These are phyloP conservation scores for Aspergillus taichungensis DNA, from an alignment of 495 filamentous ascomycete genomes.

Conservation along the genomic window DNA sequence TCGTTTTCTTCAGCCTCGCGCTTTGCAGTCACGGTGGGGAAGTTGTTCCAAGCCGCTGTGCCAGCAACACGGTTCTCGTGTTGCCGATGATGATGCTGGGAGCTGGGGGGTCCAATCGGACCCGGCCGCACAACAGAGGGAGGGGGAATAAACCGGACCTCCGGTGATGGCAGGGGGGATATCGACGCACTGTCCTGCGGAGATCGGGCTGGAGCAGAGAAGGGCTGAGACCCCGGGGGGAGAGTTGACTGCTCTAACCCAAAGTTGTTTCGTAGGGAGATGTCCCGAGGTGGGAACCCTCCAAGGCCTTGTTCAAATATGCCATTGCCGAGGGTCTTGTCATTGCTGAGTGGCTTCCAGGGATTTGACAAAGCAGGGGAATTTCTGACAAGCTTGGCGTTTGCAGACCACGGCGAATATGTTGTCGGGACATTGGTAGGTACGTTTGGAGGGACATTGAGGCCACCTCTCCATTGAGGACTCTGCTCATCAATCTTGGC, in stretches of 20 bases:
- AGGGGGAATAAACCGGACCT: constrained; percentile 24
- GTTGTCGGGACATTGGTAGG: constrained; percentile 20
- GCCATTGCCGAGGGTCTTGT: constrained; percentile 68
- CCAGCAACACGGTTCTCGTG: constrained; percentile 23
- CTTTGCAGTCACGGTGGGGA: constrained; percentile 32
- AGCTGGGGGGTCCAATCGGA: constrained; percentile 44
- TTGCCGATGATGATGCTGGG: constrained; percentile 30
- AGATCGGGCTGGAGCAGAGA: constrained; percentile 22
- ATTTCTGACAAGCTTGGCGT: constrained; percentile 22
- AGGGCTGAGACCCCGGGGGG: constrained; percentile 19
- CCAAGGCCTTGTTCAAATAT: constrained; percentile 60
- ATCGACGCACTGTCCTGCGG: constrained; percentile 25
- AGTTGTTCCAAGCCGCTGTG: constrained; percentile 42
- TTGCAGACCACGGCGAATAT: constrained; percentile 33
- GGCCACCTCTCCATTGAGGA: constrained; percentile 28
- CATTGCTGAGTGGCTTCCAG: constrained; percentile 66
- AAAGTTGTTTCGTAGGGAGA: constrained; percentile 30
- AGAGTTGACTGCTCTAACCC: constrained; percentile 31
- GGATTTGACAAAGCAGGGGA: constrained; percentile 49
- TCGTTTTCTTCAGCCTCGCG: constrained; percentile 35
- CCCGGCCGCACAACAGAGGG: constrained; percentile 34
- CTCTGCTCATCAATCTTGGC: constrained; percentile 27
- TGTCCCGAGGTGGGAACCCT: constrained; percentile 31
- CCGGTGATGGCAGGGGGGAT: constrained; percentile 27
- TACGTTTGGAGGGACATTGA: constrained; percentile 17